A percentile compares a stretch with the other conserved stretches of the same genome.
phyloP scores from a whole-genome alignment of 2,329 filamentous ascomycete species.

The Hypoxylon sp. region DNA sequence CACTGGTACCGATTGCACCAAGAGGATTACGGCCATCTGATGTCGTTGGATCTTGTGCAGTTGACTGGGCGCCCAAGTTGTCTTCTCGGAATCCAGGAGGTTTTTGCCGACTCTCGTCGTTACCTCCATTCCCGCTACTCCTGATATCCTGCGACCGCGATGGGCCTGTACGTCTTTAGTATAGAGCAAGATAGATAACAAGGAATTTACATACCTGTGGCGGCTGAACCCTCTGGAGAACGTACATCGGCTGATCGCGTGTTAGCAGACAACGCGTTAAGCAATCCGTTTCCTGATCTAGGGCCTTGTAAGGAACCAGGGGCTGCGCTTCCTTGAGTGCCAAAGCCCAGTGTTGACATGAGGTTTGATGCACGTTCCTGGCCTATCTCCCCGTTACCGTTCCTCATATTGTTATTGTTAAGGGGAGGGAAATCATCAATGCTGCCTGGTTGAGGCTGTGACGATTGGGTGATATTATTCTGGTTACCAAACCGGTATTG shows the following conservation, averaged over 20 bases:
- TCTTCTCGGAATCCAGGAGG: conserved; percentile 62
- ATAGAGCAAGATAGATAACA: conserved; percentile 18
- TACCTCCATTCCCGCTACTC: conserved; percentile 52
- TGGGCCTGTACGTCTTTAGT: conserved; percentile 52
- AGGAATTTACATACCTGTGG: conserved; percentile 53
- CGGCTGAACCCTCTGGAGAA: conserved; percentile 62
- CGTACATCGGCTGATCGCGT: conserved; percentile 65
- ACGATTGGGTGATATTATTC: conserved; percentile 58
- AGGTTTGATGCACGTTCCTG: conserved; percentile 68
- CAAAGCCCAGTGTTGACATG: conserved; percentile 70
- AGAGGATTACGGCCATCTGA: conserved; percentile 59
- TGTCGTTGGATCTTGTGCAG: conserved; percentile 55
- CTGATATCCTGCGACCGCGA: conserved; percentile 63
- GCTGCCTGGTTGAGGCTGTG: conserved; percentile 64
- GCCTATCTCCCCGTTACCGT: conserved; percentile 70
- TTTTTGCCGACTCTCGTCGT: conserved; percentile 64
- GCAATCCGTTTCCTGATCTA: conserved; percentile 70
- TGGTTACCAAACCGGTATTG: conserved; percentile 70
- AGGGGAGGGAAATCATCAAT: conserved; percentile 75
- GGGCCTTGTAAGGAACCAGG: conserved; percentile 59
- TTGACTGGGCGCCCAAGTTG: conserved; percentile 54
- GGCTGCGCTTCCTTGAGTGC: conserved; percentile 61
- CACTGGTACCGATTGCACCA: conserved; percentile 64
- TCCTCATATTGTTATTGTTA: conserved; percentile 61
- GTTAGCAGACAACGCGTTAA: conserved; percentile 75